A percentile compares a stretch with the other conserved stretches of the same genome.
Evolutionary conservation across 2,329 filamentous ascomycete species (phyloP).

Genomic region (Pseudocercospora vitis): DNA sequence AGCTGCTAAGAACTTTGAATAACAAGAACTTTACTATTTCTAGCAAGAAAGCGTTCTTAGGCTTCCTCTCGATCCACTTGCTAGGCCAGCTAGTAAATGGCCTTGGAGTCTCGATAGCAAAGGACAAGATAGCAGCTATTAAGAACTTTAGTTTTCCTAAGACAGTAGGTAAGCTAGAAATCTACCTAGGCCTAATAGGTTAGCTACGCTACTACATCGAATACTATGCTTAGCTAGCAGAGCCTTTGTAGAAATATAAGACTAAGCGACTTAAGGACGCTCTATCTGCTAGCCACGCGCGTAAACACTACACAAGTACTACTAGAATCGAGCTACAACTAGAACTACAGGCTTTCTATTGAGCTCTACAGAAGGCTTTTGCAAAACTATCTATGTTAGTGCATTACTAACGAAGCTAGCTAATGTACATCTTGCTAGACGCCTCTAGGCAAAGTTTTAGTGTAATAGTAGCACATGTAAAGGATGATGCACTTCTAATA

Average conservation of each 20-base stretch:
- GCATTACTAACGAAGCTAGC: not conserved
- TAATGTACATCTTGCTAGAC: too few species aligned
- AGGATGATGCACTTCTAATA: not conserved
- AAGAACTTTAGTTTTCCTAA: not conserved
- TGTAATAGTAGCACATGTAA: not conserved
- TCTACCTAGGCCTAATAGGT: not conserved
- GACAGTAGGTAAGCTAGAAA: too few species aligned
- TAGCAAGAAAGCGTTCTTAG: too few species aligned
- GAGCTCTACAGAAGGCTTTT: not conserved
- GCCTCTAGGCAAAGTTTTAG: not conserved
- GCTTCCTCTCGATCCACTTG: too few species aligned
- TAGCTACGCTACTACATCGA: not conserved
- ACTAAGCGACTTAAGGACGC: not conserved
- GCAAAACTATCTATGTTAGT: not conserved
- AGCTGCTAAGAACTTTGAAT: not conserved
- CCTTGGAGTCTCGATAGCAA: not conserved
- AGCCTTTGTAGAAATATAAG: not conserved
- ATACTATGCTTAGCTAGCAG: slow-evolving; percentile 1
- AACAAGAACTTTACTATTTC: too few species aligned
- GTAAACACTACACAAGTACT: not conserved
- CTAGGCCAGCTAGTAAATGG: not conserved
- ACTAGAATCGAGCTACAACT: too few species aligned
- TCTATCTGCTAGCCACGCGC: not conserved
- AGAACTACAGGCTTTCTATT: not conserved
- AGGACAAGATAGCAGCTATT: not conserved